A percentile compares a stretch with the other conserved stretches of the same genome.
Evolutionary conservation across 345 rosid genomes (phyloP).

Genomic region (Salix koriyanagi): DNA sequence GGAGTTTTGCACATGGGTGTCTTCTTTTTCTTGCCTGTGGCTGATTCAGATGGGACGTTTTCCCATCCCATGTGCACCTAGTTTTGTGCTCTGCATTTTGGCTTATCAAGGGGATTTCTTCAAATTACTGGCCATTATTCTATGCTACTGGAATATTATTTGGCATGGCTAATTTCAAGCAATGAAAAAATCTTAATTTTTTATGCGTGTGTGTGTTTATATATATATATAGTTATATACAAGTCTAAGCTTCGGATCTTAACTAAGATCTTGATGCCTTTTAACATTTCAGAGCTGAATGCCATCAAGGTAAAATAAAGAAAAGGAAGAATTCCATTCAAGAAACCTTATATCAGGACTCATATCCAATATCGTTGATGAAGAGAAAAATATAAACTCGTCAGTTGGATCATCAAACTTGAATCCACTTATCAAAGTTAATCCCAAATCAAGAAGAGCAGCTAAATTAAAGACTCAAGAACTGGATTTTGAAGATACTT

Average conservation of each 20-base stretch:
- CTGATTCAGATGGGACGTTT: not conserved
- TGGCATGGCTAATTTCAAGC: not conserved
- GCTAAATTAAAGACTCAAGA: not conserved
- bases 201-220: no score
- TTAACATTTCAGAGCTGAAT: not conserved
- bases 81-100: not conserved
- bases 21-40: conserved; percentile 4
- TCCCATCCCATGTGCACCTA: not conserved
- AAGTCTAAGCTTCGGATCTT: not conserved
- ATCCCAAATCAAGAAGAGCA: not conserved
- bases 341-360: no score
- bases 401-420: not conserved
- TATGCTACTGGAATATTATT: not conserved
- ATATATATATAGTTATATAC: no score
- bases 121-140: no score
- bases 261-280: not conserved
- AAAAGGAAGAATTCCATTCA: no score
- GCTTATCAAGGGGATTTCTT: not conserved
- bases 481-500: conserved; percentile 25
- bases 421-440: not conserved
- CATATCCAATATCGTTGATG: no score
- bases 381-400: no score
- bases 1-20: conserved; percentile 19
- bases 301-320: not conserved
- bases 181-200: not conserved